These are phyloP conservation scores for Fusarium chaquense DNA, from an alignment of 2,329 filamentous ascomycete genomes.

Conservation along the genomic window DNA sequence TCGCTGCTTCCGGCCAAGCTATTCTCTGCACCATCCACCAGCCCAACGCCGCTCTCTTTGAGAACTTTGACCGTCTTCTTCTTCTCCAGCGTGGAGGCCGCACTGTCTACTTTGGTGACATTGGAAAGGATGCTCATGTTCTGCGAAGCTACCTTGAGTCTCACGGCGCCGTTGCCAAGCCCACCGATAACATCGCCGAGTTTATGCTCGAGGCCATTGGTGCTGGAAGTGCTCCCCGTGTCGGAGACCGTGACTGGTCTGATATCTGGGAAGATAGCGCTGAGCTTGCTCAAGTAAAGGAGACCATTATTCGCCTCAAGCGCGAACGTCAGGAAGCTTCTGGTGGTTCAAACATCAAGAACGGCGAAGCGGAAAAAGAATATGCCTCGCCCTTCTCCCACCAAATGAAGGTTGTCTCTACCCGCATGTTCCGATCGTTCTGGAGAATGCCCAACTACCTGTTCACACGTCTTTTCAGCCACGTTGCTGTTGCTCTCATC, in stretches of 20 bases:
- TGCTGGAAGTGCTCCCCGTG: conserved; percentile 76
- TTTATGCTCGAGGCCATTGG: conserved; percentile 90
- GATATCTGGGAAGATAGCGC: conserved; percentile 82
- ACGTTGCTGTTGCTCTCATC: conserved; percentile 80
- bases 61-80: conserved; percentile 86
- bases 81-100: conserved; percentile 82
- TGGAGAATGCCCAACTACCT: conserved; percentile 92
- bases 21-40: conserved; percentile 94
- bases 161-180: conserved; percentile 69
- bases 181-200: conserved; percentile 73
- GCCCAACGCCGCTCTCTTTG: conserved; percentile 86
- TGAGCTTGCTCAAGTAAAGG: conserved; percentile 75
- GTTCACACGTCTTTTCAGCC: conserved; percentile 88
- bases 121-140: conserved; percentile 78
- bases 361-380: conserved; percentile 74
- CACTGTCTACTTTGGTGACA: conserved; percentile 88
- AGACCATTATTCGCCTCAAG: conserved; percentile 76
- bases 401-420: conserved; percentile 81
- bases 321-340: conserved; percentile 62
- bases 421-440: conserved; percentile 80
- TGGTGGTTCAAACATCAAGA: conserved; percentile 59
- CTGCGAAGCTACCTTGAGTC: conserved; percentile 73
- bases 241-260: conserved; percentile 82
- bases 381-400: conserved; percentile 84
- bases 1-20: conserved; percentile 83